Evolutionary conservation across 495 filamentous ascomycete genomes (phyloP).

Genomic region (Lindgomyces ingoldianus): DNA sequence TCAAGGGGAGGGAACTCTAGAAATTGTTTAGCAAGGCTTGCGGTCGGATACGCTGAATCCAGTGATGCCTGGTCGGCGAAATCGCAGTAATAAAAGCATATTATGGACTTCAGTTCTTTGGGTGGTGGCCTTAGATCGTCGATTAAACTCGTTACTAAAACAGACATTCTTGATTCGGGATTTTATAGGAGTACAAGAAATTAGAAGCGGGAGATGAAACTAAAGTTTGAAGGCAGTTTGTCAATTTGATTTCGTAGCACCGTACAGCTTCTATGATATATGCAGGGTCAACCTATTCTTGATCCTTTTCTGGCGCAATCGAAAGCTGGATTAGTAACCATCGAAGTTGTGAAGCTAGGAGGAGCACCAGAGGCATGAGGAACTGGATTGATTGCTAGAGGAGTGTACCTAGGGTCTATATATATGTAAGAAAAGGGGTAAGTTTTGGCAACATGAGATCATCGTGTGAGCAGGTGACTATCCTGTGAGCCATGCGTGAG

Average conservation of each 20-base stretch:
- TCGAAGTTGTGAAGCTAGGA: slow-evolving; percentile 39
- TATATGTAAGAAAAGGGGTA: too few species aligned
- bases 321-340: slow-evolving; percentile 36
- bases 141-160: slow-evolving; percentile 22
- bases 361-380: slow-evolving; percentile 28
- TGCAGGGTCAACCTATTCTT: slow-evolving; percentile 38
- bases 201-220: background rate
- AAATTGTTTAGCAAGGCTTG: slow-evolving; percentile 17
- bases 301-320: slow-evolving; percentile 37
- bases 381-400: too few species aligned
- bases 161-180: slow-evolving; percentile 37
- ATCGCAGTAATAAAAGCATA: slow-evolving; percentile 35
- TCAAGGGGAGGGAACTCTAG: slow-evolving; percentile 8
- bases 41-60: slow-evolving; percentile 12
- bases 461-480: too few species aligned
- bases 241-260: slow-evolving; percentile 15
- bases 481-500: too few species aligned
- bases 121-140: background rate
- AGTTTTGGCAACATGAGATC: too few species aligned
- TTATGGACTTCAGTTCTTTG: background rate
- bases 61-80: slow-evolving; percentile 25
- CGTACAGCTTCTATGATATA: slow-evolving; percentile 40
- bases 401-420: too few species aligned
- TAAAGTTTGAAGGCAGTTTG: slow-evolving; percentile 12
- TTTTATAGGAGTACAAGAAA: slow-evolving; percentile 26